phyloP scores from a whole-genome alignment of 306 rosid genomes.

The Trichosanthes truncata region DNA sequence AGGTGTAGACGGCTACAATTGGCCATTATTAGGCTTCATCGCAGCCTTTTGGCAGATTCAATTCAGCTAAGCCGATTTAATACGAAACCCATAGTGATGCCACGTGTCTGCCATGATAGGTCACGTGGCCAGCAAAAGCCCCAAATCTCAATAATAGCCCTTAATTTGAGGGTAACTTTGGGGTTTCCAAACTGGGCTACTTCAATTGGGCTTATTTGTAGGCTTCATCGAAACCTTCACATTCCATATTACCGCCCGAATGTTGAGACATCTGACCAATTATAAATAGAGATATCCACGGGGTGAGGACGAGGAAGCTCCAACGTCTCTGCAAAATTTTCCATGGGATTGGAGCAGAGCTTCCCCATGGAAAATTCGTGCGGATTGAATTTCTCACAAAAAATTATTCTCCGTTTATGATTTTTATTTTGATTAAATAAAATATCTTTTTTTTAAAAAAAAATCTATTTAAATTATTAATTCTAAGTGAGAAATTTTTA shows the following conservation, averaged over 20 bases:
- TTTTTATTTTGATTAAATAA: too few relatives aligned
- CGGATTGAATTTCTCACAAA: too few relatives aligned
- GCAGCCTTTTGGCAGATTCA: neutral
- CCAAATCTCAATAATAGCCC: neutral
- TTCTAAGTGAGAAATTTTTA: too few relatives aligned
- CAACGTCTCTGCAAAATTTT: too few relatives aligned
- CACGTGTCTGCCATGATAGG: neutral
- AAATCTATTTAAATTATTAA: too few relatives aligned
- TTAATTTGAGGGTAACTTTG: neutral
- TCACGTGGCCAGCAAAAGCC: neutral
- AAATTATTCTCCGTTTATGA: too few relatives aligned
- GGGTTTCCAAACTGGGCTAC: neutral
- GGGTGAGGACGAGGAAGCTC: too few relatives aligned
- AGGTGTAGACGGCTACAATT: neutral
- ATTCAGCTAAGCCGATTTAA: neutral
- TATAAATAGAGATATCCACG: too few relatives aligned
- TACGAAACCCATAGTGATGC: neutral
- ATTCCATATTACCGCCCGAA: neutral
- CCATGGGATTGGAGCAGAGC: too few relatives aligned
- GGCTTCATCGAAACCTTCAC: neutral
- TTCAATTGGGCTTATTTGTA: neutral
- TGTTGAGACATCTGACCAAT: neutral
- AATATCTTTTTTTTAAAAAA: too few relatives aligned
- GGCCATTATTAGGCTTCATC: neutral
- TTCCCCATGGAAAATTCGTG: too few relatives aligned